A percentile compares a stretch with the other conserved stretches of the same genome.
phyloP scores from a whole-genome alignment of 208 protist genomes.

The Trypanosoma scelopori region DNA sequence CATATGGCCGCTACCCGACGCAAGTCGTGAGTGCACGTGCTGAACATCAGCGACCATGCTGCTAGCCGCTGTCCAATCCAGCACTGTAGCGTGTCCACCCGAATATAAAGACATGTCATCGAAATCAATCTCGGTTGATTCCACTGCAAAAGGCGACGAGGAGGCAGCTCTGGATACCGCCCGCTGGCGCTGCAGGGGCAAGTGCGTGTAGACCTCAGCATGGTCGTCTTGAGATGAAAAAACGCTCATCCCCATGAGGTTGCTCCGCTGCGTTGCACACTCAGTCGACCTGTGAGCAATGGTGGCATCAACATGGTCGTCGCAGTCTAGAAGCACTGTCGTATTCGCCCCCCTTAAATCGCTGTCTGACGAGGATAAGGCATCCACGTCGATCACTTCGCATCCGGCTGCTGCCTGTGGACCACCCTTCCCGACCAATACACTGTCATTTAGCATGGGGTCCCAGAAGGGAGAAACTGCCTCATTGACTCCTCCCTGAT shows the following conservation, averaged over 20 bases:
- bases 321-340: neutral
- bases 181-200: conserved; percentile 4
- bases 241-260: neutral
- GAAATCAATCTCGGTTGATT: neutral
- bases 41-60: conserved; percentile 19
- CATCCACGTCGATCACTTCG: conserved; percentile 37
- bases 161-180: conserved; percentile 18
- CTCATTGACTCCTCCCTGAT: neutral
- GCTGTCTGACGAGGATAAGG: conserved; percentile 17
- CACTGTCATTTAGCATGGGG: neutral
- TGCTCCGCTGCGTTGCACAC: neutral
- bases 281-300: neutral
- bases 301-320: neutral
- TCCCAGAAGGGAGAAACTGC: neutral
- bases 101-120: neutral
- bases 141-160: neutral
- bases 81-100: neutral
- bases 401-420: neutral
- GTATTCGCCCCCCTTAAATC: neutral
- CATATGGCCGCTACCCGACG: neutral
- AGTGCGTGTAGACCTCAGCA: conserved; percentile 1
- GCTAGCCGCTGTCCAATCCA: conserved; percentile 21
- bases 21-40: conserved; percentile 1
- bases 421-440: neutral
- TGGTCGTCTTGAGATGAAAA: conserved; percentile 10